These are phyloP conservation scores for Porpolomopsis calyptriformis DNA, from an alignment of 768 basidiomycete genomes.

Conservation along the genomic window DNA sequence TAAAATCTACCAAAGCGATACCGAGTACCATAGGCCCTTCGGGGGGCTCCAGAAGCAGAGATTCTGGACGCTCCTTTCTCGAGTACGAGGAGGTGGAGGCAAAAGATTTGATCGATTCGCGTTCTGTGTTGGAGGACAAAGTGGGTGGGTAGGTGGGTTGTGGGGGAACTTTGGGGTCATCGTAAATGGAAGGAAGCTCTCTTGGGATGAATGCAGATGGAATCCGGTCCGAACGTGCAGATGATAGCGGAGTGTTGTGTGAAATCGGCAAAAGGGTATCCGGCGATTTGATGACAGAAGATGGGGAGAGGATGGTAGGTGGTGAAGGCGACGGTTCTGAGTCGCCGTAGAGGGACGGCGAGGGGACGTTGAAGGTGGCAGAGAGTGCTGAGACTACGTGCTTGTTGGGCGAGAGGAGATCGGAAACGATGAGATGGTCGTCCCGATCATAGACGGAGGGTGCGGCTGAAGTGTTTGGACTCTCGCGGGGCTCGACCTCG, in stretches of 20 bases:
- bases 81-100: conserved; percentile 44
- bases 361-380: neutral
- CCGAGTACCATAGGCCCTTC: conserved; percentile 65
- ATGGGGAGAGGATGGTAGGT: neutral
- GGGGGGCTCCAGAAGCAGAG: conserved; percentile 53
- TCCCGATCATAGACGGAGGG: conserved; percentile 36
- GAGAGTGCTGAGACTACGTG: neutral
- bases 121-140: conserved; percentile 30
- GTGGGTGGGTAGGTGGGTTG: conserved; percentile 53
- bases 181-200: conserved; percentile 25
- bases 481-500: conserved; percentile 30
- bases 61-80: conserved; percentile 69
- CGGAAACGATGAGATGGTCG: conserved; percentile 11
- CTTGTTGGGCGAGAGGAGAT: neutral
- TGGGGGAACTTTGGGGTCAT: conserved; percentile 13
- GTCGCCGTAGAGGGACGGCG: neutral
- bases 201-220: neutral
- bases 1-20: conserved; percentile 89
- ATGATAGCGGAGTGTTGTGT: neutral
- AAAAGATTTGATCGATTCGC: conserved; percentile 52
- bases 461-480: conserved; percentile 41
- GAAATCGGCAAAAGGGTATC: no score
- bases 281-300: no score
- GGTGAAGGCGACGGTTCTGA: neutral
- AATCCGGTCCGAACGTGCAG: neutral